A percentile compares a stretch with the other conserved stretches of the same genome.
phyloP scores from a whole-genome alignment of 1,284 basidiomycete genomes.

The Sporisorium scitamineum region DNA sequence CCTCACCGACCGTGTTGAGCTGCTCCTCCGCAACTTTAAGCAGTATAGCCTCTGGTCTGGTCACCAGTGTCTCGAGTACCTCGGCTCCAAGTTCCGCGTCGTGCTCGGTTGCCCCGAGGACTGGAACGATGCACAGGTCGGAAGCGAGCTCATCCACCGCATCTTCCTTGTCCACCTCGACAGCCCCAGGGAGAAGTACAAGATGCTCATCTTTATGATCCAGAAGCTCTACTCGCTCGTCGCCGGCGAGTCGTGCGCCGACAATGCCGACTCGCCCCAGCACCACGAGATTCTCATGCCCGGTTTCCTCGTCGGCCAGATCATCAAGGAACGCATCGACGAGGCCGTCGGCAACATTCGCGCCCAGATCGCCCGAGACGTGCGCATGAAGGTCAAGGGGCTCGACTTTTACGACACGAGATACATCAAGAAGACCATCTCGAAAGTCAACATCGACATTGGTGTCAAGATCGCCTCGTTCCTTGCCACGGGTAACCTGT shows the following conservation, averaged over 20 bases:
- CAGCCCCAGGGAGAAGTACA: constrained; percentile 92
- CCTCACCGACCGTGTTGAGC: constrained; percentile 94
- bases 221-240: constrained; percentile 94
- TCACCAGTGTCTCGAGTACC: constrained; percentile 92
- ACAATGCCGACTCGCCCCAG: constrained; percentile 99
- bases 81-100: constrained; percentile 98
- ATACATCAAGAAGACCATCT: constrained; percentile 83
- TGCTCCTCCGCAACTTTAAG: constrained; percentile 93
- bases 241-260: constrained; percentile 87
- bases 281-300: constrained; percentile 98
- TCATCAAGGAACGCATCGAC: constrained; percentile 96
- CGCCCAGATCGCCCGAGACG: constrained; percentile 80
- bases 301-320: constrained; percentile 93
- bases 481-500: constrained; percentile 95
- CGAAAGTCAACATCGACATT: constrained; percentile 89
- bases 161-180: constrained; percentile 91
- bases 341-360: constrained; percentile 85
- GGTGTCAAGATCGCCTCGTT: constrained; percentile 92
- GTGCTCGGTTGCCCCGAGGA: constrained; percentile 93
- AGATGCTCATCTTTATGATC: constrained; percentile 97
- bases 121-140: constrained; percentile 86
- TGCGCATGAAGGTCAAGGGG: constrained; percentile 77
- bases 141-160: constrained; percentile 85
- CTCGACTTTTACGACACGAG: constrained; percentile 88
- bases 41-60: constrained; percentile 86